Evolutionary conservation across 768 basidiomycete species (phyloP).

Genomic region (Thelephora aurantiotincta): DNA sequence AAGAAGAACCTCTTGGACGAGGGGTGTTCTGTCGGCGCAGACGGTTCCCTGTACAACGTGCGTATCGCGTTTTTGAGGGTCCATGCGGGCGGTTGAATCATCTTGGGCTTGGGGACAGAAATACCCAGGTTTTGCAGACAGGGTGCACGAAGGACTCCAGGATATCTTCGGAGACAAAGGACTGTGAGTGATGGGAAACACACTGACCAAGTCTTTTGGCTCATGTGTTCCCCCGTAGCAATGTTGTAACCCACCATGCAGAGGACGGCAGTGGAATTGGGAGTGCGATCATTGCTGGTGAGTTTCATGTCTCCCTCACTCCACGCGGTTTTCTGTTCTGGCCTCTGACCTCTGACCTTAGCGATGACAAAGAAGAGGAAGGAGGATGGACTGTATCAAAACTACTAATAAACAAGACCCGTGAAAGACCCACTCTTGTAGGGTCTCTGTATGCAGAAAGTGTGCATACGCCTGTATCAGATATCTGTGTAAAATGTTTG

Average conservation of each 20-base stretch:
- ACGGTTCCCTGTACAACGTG: conserved; percentile 92
- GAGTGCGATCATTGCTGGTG: conserved; percentile 87
- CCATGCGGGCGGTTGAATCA: background rate
- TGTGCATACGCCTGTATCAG: too few relatives aligned
- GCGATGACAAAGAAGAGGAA: conserved; percentile 86
- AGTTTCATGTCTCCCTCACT: conserved; percentile 11
- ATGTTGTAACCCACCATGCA: conserved; percentile 69
- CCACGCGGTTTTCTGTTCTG: conserved; percentile 3
- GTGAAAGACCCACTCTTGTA: too few relatives aligned
- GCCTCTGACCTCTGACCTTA: conserved; percentile 14
- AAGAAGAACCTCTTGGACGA: conserved; percentile 92
- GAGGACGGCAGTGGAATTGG: conserved; percentile 93
- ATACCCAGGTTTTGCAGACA: conserved; percentile 92
- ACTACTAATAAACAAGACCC: conserved; percentile 23
- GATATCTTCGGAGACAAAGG: conserved; percentile 98
- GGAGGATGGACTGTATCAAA: conserved; percentile 41
- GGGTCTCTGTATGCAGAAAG: too few relatives aligned
- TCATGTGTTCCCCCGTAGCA: conserved; percentile 21
- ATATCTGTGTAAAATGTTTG: too few relatives aligned
- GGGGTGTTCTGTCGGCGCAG: conserved; percentile 80
- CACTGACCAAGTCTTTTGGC: background rate
- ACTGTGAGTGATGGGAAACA: conserved; percentile 33
- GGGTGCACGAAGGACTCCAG: conserved; percentile 82
- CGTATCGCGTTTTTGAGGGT: conserved; percentile 14
- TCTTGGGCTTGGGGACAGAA: conserved; percentile 36